Evolutionary conservation across 768 basidiomycete genomes (phyloP).

Genomic region (Punctularia strigosozonata): DNA sequence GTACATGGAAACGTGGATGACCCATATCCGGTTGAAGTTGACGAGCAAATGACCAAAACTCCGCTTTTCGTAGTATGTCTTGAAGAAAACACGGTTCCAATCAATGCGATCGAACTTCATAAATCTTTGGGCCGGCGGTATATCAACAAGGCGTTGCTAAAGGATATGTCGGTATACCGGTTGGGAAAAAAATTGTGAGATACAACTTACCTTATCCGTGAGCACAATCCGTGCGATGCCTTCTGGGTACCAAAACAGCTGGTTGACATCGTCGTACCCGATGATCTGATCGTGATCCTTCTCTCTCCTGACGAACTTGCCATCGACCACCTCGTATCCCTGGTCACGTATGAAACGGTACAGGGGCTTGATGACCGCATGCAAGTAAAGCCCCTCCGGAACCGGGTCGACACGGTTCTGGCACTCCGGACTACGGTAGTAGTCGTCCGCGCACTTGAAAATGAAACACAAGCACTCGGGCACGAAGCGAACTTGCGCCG

Average conservation of each 20-base stretch:
- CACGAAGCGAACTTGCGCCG: conserved; percentile 91
- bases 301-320: conserved; percentile 89
- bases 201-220: conserved; percentile 63
- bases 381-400: conserved; percentile 90
- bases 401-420: conserved; percentile 87
- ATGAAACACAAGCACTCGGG: conserved; percentile 98
- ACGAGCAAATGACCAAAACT: conserved; percentile 94
- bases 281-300: conserved; percentile 89
- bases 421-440: conserved; percentile 97
- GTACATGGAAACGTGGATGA: conserved; percentile 89
- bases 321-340: conserved; percentile 92
- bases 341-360: conserved; percentile 97
- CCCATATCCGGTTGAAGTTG: conserved; percentile 99
- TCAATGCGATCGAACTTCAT: conserved; percentile 96
- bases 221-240: conserved; percentile 89
- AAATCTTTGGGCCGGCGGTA: conserved; percentile 85
- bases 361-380: conserved; percentile 82
- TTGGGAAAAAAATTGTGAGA: background rate
- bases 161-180: background rate
- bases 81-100: conserved; percentile 96
- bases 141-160: conserved; percentile 82
- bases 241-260: conserved; percentile 99
- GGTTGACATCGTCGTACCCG: conserved; percentile 98
- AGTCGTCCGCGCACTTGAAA: conserved; percentile 99
- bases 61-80: conserved; percentile 96